Conservation (phyloP, 2,329 filamentous ascomycete species). For the Chaetomium globosum region DNA sequence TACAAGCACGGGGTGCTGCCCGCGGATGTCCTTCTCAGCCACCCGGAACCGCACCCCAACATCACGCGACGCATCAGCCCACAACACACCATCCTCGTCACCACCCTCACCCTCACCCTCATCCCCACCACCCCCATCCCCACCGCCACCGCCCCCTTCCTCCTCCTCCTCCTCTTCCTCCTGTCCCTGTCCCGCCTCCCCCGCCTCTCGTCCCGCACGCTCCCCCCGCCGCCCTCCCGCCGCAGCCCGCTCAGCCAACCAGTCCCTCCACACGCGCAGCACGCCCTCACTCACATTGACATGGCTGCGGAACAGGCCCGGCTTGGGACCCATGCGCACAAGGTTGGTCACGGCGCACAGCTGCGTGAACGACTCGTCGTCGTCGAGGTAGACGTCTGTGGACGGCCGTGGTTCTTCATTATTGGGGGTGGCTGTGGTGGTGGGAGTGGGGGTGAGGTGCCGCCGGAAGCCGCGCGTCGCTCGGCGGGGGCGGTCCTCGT, state of each 20-base stretch:
- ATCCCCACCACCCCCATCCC: neutral
- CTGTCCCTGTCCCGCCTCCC: neutral
- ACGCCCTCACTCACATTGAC: conserved; percentile 69
- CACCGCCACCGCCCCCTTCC: neutral
- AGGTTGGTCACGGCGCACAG: conserved; percentile 69
- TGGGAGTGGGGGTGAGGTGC: too few relatives aligned
- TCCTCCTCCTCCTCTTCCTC: neutral
- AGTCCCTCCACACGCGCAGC: conserved; percentile 71
- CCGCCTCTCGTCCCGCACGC: neutral
- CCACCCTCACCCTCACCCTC: neutral
- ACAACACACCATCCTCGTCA: conserved; percentile 55
- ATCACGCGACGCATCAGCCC: conserved; percentile 65
- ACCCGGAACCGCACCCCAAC: conserved; percentile 72
- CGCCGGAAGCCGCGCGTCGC: neutral
- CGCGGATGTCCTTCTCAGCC: conserved; percentile 47
- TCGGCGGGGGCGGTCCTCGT: conserved; percentile 47
- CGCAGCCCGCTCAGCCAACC: conserved; percentile 58
- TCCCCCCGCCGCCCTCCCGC: neutral
- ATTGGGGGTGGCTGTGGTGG: too few relatives aligned
- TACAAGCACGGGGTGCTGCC: conserved; percentile 57
- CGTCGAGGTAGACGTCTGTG: conserved; percentile 67
- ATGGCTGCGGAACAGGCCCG: conserved; percentile 64
- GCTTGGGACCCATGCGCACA: conserved; percentile 64
- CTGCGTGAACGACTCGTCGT: conserved; percentile 73
- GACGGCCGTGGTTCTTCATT: conserved; percentile 49